Evolutionary conservation across 805 yeast genomes (phyloP), one percentile per base, ranked within the genome.

Genomic region (Clavispora phyllophila): DNA sequence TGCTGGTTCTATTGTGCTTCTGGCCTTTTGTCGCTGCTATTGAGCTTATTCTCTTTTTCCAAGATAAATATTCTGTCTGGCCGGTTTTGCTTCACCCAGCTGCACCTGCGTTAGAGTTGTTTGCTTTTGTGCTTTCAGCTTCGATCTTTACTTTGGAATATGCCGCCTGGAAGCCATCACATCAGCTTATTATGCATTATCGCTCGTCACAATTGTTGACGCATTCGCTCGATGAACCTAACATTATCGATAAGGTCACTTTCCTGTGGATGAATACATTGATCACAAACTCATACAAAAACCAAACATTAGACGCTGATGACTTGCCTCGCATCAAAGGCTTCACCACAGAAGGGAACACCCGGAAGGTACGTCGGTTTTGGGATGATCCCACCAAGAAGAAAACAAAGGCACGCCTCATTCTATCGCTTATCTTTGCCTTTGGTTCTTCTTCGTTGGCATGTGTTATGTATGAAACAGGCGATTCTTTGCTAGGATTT

Each of bases 231-330:
- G 32, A 51, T 28, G 41, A 40, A 18, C 66, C 70, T 6, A 66
- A 63, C 20, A 37, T 69, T n/a, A 53, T 71, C 33, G 68, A 71
- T 12, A 56, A 61, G 32, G 49, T 72, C 24, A 66, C 78, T 0
- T 75, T 68, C 45, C 65, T 66, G 17, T 74, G 78, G 76, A 68
- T 75, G 75, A 73, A 72, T 47, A 60, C 62, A 4, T 50, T 75
- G 42, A 70, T 75, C 22, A 46, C 53, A 13, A 67, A 67, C 41
- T 66, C 75, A 0, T 70, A 65, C 40, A 48, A 54, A 13, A 62
- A 64, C 26, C 68, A 67, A 36, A 64, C 68, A 26, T 54, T 75
- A 4, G 36, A 25, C 17, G 36, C 43, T 28, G 43, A 34, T n/a
- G 66, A 64, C 41, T 51, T 65, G 29, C 70, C 70, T 3, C 53